Evolutionary conservation across 1,284 basidiomycete genomes (phyloP).

Genomic region (Sanghuangporus baumii): DNA sequence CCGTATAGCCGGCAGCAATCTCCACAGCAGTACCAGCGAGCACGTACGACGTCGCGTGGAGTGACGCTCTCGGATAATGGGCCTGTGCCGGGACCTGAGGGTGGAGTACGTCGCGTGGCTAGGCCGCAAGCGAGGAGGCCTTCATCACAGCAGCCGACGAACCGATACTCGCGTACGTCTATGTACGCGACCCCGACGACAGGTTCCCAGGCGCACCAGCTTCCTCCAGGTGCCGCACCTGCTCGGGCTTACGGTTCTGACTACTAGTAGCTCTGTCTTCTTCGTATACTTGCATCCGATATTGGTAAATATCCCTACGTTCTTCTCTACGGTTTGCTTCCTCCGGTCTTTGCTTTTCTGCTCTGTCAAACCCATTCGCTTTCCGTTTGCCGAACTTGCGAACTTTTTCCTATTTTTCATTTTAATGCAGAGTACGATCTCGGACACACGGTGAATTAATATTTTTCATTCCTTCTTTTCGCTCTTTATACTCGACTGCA

Average conservation of each 20-base stretch:
- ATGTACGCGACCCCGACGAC: slow-evolving; percentile 16
- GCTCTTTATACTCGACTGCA: not conserved
- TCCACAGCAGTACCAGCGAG: slow-evolving; percentile 23
- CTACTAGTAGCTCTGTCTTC: not conserved
- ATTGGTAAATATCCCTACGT: not conserved
- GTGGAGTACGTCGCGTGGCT: slow-evolving; percentile 60
- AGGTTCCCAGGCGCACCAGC: slow-evolving; percentile 30
- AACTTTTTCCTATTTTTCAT: not conserved
- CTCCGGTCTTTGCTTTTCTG: slow-evolving; percentile 1
- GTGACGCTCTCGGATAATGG: slow-evolving; percentile 75
- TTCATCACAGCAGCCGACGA: slow-evolving; percentile 56
- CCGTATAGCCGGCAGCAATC: slow-evolving; percentile 20
- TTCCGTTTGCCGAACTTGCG: slow-evolving; percentile 1
- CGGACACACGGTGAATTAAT: slow-evolving; percentile 7
- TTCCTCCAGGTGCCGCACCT: slow-evolving; percentile 73
- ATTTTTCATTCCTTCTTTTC: not conserved
- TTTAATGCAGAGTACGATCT: slow-evolving; percentile 13
- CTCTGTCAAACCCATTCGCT: not conserved
- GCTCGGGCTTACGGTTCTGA: slow-evolving; percentile 29
- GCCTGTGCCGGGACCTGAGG: slow-evolving; percentile 70
- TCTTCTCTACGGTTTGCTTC: not conserved
- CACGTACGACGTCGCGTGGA: slow-evolving; percentile 41
- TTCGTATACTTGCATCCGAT: not conserved
- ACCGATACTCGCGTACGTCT: slow-evolving; percentile 65
- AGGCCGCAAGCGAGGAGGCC: slow-evolving; percentile 46